These are phyloP conservation scores for Trichoderma citrinoviride DNA, from an alignment of 2,329 filamentous ascomycete genomes.

Conservation along the genomic window DNA sequence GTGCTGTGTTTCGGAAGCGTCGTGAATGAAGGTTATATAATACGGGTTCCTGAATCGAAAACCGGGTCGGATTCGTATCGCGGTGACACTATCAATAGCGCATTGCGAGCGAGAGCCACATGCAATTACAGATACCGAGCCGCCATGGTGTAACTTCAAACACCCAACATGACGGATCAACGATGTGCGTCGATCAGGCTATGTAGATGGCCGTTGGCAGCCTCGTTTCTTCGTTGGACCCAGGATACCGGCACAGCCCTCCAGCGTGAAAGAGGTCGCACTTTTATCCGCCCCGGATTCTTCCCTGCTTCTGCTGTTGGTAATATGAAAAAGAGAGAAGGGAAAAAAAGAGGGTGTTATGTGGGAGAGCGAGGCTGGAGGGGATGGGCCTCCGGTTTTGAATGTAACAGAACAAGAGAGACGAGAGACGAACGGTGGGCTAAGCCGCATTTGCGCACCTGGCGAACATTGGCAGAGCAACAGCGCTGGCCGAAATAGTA, in stretches of 20 bases:
- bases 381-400: slow-evolving; percentile 14
- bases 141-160: background rate
- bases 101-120: slow-evolving; percentile 9
- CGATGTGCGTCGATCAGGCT: background rate
- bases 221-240: background rate
- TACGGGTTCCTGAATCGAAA: background rate
- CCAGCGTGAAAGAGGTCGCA: background rate
- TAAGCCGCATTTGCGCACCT: slow-evolving; percentile 4
- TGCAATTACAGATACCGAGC: background rate
- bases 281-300: background rate
- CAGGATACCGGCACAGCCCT: too few relatives aligned
- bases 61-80: slow-evolving; percentile 4
- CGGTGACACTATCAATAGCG: background rate
- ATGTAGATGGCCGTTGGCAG: background rate
- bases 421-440: slow-evolving; percentile 4
- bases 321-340: background rate
- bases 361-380: background rate
- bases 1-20: background rate
- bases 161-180: background rate
- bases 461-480: slow-evolving; percentile 16
- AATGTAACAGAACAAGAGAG: background rate
- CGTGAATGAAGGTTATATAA: background rate
- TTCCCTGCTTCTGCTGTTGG: background rate
- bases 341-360: background rate
- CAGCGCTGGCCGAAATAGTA: slow-evolving; percentile 6